A percentile compares a stretch with the other conserved stretches of the same genome.
Conservation (phyloP, 2,329 filamentous ascomycete genomes). For the Talaromyces pinophilus region DNA sequence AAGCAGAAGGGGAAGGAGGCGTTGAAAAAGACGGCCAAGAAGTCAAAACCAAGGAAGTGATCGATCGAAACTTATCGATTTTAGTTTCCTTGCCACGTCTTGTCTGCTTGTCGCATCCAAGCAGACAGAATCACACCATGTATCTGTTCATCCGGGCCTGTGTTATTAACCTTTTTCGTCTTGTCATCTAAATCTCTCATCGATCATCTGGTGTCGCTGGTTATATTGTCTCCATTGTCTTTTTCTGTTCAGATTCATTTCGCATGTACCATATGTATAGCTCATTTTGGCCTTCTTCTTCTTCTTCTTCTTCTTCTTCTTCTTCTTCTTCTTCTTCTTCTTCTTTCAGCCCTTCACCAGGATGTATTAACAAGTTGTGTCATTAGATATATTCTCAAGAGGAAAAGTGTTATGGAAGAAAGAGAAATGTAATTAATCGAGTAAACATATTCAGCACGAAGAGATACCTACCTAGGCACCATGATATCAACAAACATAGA, state of each 20-base stretch:
- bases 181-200: neutral
- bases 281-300: neutral
- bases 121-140: constrained; percentile 7
- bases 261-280: constrained; percentile 19
- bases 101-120: neutral
- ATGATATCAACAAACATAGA: neutral
- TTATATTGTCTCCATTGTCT: neutral
- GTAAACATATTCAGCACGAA: neutral
- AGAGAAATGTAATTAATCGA: neutral
- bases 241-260: neutral
- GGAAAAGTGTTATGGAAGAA: neutral
- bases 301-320: no score
- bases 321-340: neutral
- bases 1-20: constrained; percentile 6
- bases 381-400: neutral
- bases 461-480: no score
- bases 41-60: constrained; percentile 7
- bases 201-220: constrained; percentile 12
- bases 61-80: neutral
- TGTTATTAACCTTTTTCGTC: constrained; percentile 5
- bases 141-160: constrained; percentile 13
- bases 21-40: constrained; percentile 2
- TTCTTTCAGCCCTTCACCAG: neutral
- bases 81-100: neutral
- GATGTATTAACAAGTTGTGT: constrained; percentile 18